Evolutionary conservation across 2,329 filamentous ascomycete genomes (phyloP).

Genomic region (Pseudogymnoascus verrucosus): DNA sequence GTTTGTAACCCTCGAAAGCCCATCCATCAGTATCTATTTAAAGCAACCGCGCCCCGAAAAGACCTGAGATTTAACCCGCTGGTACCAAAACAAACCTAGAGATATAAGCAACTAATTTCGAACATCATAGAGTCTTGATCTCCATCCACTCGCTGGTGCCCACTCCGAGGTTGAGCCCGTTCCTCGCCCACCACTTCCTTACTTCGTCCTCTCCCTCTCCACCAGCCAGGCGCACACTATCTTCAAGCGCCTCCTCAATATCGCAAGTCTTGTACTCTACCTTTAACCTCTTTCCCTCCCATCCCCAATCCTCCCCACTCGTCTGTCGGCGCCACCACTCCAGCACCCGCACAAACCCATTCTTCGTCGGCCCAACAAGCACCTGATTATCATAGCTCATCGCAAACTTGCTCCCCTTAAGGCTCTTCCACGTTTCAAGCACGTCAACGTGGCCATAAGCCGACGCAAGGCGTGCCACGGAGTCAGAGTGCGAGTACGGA

Average conservation of each 20-base stretch:
- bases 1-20: background rate
- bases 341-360: slow-evolving; percentile 73
- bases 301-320: slow-evolving; percentile 42
- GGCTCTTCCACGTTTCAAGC: slow-evolving; percentile 71
- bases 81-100: background rate
- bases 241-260: slow-evolving; percentile 89
- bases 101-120: background rate
- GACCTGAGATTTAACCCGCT: background rate
- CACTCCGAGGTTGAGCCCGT: slow-evolving; percentile 60
- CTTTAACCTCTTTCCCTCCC: slow-evolving; percentile 50
- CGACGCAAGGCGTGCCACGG: slow-evolving; percentile 75
- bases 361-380: slow-evolving; percentile 77
- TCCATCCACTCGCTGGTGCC: slow-evolving; percentile 67
- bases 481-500: slow-evolving; percentile 70
- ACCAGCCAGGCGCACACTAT: slow-evolving; percentile 54
- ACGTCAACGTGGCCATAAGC: slow-evolving; percentile 78
- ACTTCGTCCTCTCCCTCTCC: slow-evolving; percentile 64
- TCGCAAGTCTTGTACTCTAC: slow-evolving; percentile 94
- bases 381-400: slow-evolving; percentile 77
- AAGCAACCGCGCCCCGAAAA: background rate
- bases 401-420: slow-evolving; percentile 55
- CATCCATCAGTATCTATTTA: background rate
- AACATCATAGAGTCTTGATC: slow-evolving; percentile 48
- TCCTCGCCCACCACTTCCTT: slow-evolving; percentile 77
- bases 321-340: slow-evolving; percentile 85